These are phyloP conservation scores for Vachellia collinsii DNA, from an alignment of 306 rosid genomes.

Conservation along the genomic window DNA sequence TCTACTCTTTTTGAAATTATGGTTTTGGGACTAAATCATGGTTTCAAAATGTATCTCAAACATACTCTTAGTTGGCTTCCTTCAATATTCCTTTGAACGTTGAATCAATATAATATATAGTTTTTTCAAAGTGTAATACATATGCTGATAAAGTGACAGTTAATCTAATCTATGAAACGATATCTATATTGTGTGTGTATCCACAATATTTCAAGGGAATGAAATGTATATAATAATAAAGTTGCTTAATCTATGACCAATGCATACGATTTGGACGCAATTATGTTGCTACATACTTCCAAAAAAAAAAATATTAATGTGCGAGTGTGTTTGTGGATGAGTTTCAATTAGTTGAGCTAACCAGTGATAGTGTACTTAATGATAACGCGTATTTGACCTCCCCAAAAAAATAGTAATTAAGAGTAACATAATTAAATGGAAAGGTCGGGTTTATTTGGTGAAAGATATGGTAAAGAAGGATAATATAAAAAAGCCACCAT, in stretches of 20 bases:
- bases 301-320: not conserved
- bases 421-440: not conserved
- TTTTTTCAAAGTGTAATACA: not conserved
- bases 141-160: slow-evolving; percentile 17
- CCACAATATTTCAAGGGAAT: not conserved
- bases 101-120: not conserved
- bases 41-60: no score
- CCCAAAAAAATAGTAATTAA: not conserved
- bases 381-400: slow-evolving; percentile 50
- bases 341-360: slow-evolving; percentile 39
- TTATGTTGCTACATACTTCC: slow-evolving; percentile 33
- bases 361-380: not conserved
- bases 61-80: not conserved
- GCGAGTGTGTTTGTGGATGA: not conserved
- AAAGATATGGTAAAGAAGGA: slow-evolving; percentile 26
- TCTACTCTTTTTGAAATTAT: no score
- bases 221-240: not conserved
- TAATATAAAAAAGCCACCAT: slow-evolving; percentile 19
- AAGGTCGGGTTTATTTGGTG: slow-evolving; percentile 27
- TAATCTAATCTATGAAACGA: not conserved
- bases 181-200: not conserved
- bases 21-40: no score
- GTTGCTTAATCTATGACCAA: slow-evolving; percentile 22
- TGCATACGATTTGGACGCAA: slow-evolving; percentile 21
- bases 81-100: not conserved